phyloP scores from a whole-genome alignment of 257 asterid species.

The Ballota nigra region DNA sequence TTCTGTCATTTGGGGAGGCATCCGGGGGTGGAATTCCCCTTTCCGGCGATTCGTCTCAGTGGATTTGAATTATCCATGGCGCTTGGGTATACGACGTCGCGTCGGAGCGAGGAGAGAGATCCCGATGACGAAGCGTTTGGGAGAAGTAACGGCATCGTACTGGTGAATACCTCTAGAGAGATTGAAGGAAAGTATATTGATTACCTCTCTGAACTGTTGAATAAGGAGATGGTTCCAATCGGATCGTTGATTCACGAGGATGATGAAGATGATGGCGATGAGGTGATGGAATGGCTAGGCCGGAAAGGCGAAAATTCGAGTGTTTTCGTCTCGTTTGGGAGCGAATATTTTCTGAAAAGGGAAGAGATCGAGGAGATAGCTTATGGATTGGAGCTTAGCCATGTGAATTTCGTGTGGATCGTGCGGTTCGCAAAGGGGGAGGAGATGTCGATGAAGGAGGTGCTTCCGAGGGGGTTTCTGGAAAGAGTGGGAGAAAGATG shows the following conservation, averaged over 20 bases:
- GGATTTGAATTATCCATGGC: conserved; percentile 26
- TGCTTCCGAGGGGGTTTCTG: conserved; percentile 36
- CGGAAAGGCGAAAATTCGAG: conserved; percentile 30
- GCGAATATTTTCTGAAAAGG: conserved; percentile 41
- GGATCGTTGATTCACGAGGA: conserved; percentile 27
- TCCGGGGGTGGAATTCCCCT: conserved; percentile 17
- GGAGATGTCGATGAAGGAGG: conserved; percentile 22
- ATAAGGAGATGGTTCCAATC: conserved; percentile 25
- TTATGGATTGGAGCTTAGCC: conserved; percentile 46
- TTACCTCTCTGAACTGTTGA: conserved; percentile 14
- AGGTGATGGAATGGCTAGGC: conserved; percentile 46
- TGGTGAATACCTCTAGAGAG: conserved; percentile 37
- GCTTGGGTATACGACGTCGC: background rate
- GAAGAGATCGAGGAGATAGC: conserved; percentile 52
- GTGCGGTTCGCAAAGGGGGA: conserved; percentile 38
- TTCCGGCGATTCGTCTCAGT: conserved; percentile 24
- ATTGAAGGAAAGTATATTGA: conserved; percentile 51
- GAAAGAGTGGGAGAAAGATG: conserved; percentile 39
- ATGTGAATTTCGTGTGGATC: conserved; percentile 55
- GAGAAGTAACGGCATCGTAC: background rate
- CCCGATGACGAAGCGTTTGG: conserved; percentile 17
- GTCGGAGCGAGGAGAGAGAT: conserved; percentile 12
- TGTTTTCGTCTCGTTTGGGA: conserved; percentile 58
- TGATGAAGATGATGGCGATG: background rate
- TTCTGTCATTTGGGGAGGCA: background rate